A percentile compares a stretch with the other conserved stretches of the same genome.
These are phyloP conservation scores for Pleurotus platypus DNA, from an alignment of 768 basidiomycete species.

Conservation along the genomic window DNA sequence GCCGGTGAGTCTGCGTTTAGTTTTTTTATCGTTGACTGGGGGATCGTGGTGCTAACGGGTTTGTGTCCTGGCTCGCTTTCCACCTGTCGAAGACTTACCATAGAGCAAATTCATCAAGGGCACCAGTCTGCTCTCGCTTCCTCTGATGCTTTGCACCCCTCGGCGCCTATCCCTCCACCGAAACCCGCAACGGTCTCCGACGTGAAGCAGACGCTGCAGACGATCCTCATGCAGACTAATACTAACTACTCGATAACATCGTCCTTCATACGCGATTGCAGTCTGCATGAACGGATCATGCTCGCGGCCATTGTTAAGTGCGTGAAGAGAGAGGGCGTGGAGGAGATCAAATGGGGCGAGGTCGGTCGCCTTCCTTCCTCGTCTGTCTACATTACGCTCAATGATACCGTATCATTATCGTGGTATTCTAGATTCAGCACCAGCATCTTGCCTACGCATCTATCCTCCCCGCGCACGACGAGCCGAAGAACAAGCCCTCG, in stretches of 20 bases:
- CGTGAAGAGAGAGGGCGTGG: slow-evolving; percentile 77
- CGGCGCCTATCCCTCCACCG: too few relatives aligned
- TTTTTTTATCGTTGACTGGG: too few relatives aligned
- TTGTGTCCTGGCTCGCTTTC: too few relatives aligned
- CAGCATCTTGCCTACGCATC: slow-evolving; percentile 74
- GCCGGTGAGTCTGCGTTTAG: slow-evolving; percentile 47
- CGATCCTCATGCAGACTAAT: slow-evolving; percentile 73
- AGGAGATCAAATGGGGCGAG: slow-evolving; percentile 84
- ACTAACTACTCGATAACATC: slow-evolving; percentile 37
- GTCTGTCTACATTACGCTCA: neutral
- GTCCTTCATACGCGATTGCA: slow-evolving; percentile 72
- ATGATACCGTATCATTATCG: slow-evolving; percentile 2
- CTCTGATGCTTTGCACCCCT: too few relatives aligned
- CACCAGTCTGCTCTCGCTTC: too few relatives aligned
- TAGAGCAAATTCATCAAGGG: slow-evolving; percentile 64
- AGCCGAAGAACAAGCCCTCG: slow-evolving; percentile 56
- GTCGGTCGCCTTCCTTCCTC: slow-evolving; percentile 36
- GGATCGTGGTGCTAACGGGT: too few relatives aligned
- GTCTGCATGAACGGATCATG: slow-evolving; percentile 87
- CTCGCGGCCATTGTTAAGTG: slow-evolving; percentile 81
- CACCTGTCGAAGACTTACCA: slow-evolving; percentile 55
- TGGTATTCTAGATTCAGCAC: slow-evolving; percentile 51
- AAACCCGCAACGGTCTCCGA: slow-evolving; percentile 57
- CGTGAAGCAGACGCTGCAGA: slow-evolving; percentile 73
- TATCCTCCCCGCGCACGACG: slow-evolving; percentile 55